phyloP scores from a whole-genome alignment of 2,329 filamentous ascomycete species.

The Sporothrix brasiliensis region DNA sequence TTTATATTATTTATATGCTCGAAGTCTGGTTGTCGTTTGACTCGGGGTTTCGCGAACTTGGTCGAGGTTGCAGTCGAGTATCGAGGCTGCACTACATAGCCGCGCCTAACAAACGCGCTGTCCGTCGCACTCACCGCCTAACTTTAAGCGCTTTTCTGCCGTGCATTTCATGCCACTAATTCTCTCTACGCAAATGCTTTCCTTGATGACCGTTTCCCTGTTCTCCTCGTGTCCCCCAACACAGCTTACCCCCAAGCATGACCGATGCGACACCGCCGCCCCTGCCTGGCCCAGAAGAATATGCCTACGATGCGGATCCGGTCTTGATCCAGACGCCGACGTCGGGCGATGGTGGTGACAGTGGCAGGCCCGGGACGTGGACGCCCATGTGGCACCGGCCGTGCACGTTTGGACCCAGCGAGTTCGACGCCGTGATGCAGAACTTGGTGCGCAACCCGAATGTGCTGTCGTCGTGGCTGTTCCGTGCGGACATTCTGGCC shows the following conservation, averaged over 20 bases:
- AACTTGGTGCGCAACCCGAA: constrained; percentile 80
- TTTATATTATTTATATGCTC: background rate
- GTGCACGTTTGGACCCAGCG: constrained; percentile 64
- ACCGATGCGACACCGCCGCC: background rate
- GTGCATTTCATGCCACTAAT: too few species aligned
- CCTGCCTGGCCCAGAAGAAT: constrained; percentile 30
- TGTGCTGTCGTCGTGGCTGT: constrained; percentile 74
- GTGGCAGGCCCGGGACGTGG: constrained; percentile 47
- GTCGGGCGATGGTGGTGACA: background rate
- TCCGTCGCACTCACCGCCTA: constrained; percentile 10
- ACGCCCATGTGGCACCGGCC: constrained; percentile 57
- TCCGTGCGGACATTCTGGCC: constrained; percentile 74
- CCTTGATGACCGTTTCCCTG: background rate
- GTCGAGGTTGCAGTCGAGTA: background rate
- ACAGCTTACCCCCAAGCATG: background rate
- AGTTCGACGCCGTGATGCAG: constrained; percentile 69
- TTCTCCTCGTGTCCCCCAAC: background rate
- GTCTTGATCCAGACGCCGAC: constrained; percentile 29
- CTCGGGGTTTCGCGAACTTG: background rate
- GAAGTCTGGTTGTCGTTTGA: background rate
- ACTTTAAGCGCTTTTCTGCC: constrained; percentile 2
- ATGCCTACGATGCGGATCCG: constrained; percentile 29
- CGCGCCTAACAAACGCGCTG: constrained; percentile 10
- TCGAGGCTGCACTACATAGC: background rate
- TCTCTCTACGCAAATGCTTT: background rate